Percentiles rank a stretch among this genome's conserved stretches.
These are phyloP conservation scores for Plantago elongata DNA, from an alignment of 257 asterid species.

Conservation along the genomic window DNA sequence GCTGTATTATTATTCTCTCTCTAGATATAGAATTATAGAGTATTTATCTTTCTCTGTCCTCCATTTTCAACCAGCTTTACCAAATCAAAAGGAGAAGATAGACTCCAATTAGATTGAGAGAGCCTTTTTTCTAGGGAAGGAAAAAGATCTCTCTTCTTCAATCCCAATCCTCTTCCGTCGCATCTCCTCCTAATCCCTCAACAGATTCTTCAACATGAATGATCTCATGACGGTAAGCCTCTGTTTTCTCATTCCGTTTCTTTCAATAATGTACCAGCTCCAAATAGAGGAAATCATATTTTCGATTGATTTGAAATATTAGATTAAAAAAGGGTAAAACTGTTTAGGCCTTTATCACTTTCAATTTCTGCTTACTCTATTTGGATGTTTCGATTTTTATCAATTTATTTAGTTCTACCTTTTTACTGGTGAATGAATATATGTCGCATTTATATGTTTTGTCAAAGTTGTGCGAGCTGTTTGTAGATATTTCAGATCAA, in stretches of 20 bases:
- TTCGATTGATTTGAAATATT: not conserved
- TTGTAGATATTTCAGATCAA: too few relatives aligned
- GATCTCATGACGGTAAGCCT: conserved; percentile 64
- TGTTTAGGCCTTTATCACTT: too few relatives aligned
- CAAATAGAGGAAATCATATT: not conserved
- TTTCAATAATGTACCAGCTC: conserved; percentile 25
- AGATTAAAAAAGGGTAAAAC: too few relatives aligned
- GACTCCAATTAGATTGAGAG: conserved; percentile 21
- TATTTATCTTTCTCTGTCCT: conserved; percentile 25
- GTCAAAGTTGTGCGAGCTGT: too few relatives aligned
- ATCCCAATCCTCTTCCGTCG: conserved; percentile 3
- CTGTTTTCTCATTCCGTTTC: conserved; percentile 2
- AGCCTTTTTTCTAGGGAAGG: conserved; percentile 18
- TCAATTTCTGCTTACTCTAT: too few relatives aligned
- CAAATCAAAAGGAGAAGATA: conserved; percentile 14
- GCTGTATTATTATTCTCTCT: too few relatives aligned
- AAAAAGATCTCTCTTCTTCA: conserved; percentile 20
- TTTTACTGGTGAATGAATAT: too few relatives aligned
- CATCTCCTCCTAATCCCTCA: conserved; percentile 18
- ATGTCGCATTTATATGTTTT: too few relatives aligned
- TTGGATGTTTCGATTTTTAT: too few relatives aligned
- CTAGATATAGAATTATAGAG: too few relatives aligned
- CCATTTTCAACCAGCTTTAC: conserved; percentile 24
- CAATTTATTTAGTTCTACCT: too few relatives aligned
- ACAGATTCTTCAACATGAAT: conserved; percentile 49